Evolutionary conservation across 2,329 filamentous ascomycete genomes (phyloP).

Genomic region (Fusarium anthophilum): DNA sequence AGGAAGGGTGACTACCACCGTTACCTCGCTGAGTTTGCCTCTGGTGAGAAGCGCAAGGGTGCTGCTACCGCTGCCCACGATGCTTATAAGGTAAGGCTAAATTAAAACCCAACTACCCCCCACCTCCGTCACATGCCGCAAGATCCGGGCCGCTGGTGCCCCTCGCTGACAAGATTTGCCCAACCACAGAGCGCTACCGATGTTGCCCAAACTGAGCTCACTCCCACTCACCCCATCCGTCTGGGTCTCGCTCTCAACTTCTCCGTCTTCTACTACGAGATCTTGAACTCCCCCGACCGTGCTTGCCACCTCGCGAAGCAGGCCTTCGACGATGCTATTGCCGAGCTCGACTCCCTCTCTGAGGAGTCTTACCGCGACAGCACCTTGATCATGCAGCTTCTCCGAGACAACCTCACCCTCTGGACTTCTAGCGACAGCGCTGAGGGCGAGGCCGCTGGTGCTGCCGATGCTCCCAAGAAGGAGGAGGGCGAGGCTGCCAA

Average conservation of each 20-base stretch:
- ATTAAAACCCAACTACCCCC: constrained; percentile 10
- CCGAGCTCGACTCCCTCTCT: constrained; percentile 94
- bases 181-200: constrained; percentile 99
- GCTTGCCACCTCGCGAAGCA: constrained; percentile 99
- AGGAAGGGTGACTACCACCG: constrained; percentile 98
- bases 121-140: constrained; percentile 40
- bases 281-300: constrained; percentile 97
- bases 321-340: constrained; percentile 98
- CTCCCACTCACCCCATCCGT: constrained; percentile 97
- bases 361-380: constrained; percentile 99
- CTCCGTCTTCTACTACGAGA: constrained; percentile 99
- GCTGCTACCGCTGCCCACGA: constrained; percentile 88
- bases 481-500: constrained; percentile 63
- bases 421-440: constrained; percentile 94
- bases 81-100: constrained; percentile 87
- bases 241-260: constrained; percentile 98
- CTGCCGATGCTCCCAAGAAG: constrained; percentile 67
- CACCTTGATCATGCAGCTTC: constrained; percentile 97
- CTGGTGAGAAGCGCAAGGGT: constrained; percentile 90
- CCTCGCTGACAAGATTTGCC: constrained; percentile 81
- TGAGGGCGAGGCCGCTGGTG: constrained; percentile 75
- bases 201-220: constrained; percentile 96
- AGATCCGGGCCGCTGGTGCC: constrained; percentile 37
- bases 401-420: constrained; percentile 96
- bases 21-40: constrained; percentile 93